Conservation (phyloP, 1,284 basidiomycete species). For the Uromyces viciae-fabae region DNA sequence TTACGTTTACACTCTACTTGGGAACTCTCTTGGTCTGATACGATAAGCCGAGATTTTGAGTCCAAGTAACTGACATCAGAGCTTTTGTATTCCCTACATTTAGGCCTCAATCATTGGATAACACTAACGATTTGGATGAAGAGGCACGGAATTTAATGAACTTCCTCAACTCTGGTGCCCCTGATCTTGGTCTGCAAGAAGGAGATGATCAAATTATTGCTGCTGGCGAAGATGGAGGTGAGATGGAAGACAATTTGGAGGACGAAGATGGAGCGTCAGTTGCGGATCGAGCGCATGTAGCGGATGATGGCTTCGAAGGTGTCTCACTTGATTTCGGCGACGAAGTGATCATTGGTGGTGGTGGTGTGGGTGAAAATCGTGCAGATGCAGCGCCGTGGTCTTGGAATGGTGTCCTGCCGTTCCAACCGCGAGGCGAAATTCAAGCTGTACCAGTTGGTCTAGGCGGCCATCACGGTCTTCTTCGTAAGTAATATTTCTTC, state of each 20-base stretch:
- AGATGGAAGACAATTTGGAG: constrained; percentile 41
- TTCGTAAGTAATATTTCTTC: constrained; percentile 27
- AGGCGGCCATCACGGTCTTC: constrained; percentile 24
- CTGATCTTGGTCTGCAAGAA: constrained; percentile 22
- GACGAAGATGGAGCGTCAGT: constrained; percentile 40
- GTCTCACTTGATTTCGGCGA: constrained; percentile 43
- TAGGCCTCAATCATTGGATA: constrained; percentile 24
- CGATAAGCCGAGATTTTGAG: neutral
- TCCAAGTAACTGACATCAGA: neutral
- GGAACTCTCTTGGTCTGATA: neutral
- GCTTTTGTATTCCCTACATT: neutral
- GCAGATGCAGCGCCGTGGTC: constrained; percentile 39
- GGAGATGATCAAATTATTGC: constrained; percentile 17
- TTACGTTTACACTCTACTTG: neutral
- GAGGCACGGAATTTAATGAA: constrained; percentile 35
- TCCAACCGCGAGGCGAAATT: constrained; percentile 35
- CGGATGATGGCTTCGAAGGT: constrained; percentile 35
- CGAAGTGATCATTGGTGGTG: constrained; percentile 28
- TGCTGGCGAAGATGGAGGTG: constrained; percentile 18
- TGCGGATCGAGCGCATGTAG: constrained; percentile 33
- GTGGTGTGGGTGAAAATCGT: constrained; percentile 16
- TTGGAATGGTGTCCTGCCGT: constrained; percentile 44
- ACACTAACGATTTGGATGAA: constrained; percentile 6
- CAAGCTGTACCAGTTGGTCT: constrained; percentile 24
- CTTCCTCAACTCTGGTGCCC: constrained; percentile 30